phyloP scores from a whole-genome alignment of 108 stramenopile species.

The Aureococcus anophagefferens region DNA sequence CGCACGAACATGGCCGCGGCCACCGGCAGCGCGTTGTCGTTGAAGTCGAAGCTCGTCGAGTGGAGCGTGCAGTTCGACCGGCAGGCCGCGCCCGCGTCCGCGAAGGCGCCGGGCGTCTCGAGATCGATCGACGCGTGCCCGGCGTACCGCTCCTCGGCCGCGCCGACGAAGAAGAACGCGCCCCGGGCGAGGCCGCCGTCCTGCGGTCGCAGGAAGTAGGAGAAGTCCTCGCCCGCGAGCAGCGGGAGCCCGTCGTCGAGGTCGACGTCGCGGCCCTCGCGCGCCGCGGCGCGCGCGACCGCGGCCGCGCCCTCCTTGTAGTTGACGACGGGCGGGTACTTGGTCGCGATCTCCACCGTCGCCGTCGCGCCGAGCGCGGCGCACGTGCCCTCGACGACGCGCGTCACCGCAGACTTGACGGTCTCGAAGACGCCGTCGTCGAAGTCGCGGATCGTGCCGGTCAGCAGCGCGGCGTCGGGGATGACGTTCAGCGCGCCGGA shows the following conservation, averaged over 20 bases:
- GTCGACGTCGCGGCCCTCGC: too few relatives aligned
- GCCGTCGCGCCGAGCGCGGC: neutral
- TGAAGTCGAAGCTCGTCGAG: too few relatives aligned
- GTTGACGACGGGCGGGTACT: too few relatives aligned
- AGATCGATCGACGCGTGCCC: neutral
- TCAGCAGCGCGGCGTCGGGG: neutral
- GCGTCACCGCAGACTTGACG: neutral
- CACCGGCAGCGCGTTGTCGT: too few relatives aligned
- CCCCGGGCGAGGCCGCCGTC: neutral
- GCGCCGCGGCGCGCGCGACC: too few relatives aligned
- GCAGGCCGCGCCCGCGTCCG: too few relatives aligned
- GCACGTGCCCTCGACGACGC: neutral
- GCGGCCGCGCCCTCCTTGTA: too few relatives aligned
- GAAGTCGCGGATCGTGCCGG: neutral
- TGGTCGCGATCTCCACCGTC: neutral
- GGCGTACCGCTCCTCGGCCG: neutral
- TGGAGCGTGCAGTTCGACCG: too few relatives aligned
- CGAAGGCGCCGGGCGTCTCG: neutral
- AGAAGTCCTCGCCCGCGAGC: constrained; percentile 1
- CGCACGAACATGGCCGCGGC: too few relatives aligned
- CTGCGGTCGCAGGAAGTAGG: neutral
- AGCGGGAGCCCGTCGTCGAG: neutral
- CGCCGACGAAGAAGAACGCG: neutral
- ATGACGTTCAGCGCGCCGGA: neutral
- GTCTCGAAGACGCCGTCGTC: neutral